phyloP scores from a whole-genome alignment of 176 grass and related monocot genomes.

The Cocos nucifera region DNA sequence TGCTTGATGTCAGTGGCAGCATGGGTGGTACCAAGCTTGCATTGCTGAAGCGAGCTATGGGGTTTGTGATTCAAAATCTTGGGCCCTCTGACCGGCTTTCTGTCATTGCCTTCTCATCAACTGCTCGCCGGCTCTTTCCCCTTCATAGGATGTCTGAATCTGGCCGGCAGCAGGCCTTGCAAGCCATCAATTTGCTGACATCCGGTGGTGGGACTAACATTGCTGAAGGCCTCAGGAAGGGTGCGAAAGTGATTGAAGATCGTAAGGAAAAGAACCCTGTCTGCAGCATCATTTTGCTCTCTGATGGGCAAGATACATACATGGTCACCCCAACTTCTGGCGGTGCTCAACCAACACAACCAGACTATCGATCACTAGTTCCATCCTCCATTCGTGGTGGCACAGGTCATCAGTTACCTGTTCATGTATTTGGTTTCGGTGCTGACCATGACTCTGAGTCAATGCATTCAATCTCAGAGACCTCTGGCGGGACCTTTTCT shows the following conservation, averaged over 20 bases:
- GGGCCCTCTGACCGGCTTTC: conserved; percentile 65
- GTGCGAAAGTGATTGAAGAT: conserved; percentile 57
- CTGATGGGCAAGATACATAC: conserved; percentile 48
- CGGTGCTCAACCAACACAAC: neutral
- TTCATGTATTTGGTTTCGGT: conserved; percentile 78
- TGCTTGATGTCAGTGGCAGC: conserved; percentile 92
- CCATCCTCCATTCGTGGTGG: conserved; percentile 40
- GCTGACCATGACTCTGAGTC: conserved; percentile 39
- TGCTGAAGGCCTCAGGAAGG: conserved; percentile 53
- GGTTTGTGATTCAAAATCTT: conserved; percentile 75
- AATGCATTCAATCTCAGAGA: conserved; percentile 41
- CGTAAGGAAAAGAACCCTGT: conserved; percentile 45
- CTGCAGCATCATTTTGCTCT: conserved; percentile 65
- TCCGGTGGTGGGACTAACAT: conserved; percentile 58
- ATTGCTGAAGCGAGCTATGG: conserved; percentile 78
- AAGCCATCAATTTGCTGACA: conserved; percentile 41
- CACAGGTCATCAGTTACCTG: conserved; percentile 27
- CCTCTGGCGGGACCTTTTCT: conserved; percentile 61
- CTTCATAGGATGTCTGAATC: conserved; percentile 51
- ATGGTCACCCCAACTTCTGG: neutral
- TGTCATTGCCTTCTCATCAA: conserved; percentile 47
- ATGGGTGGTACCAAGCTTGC: conserved; percentile 73
- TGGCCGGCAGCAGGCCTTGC: conserved; percentile 46
- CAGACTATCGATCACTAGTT: conserved; percentile 37
- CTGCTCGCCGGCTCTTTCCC: conserved; percentile 47